Percentiles rank a stretch among this genome's conserved stretches.
Conservation (phyloP, 306 rosid genomes). For the Vigna angularis region DNA sequence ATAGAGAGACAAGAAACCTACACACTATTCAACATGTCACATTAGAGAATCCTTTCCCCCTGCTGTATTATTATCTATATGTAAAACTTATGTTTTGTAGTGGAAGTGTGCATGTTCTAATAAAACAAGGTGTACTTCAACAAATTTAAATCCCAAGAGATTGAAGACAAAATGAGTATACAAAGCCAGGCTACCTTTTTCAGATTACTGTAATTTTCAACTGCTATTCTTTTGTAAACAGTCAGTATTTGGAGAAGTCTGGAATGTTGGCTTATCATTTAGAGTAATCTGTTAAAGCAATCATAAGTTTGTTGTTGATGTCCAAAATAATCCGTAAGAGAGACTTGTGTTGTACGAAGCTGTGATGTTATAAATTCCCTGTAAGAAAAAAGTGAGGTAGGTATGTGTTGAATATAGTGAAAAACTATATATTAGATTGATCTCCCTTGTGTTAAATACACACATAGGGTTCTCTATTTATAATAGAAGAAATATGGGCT, state of each 20-base stretch:
- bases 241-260: not conserved
- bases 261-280: slow-evolving; percentile 24
- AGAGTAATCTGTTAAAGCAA: slow-evolving; percentile 29
- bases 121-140: not conserved
- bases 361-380: slow-evolving; percentile 5
- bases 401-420: too few species aligned
- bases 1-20: not conserved
- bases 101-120: slow-evolving; percentile 25
- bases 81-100: slow-evolving; percentile 3
- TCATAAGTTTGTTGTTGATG: not conserved
- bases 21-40: not conserved
- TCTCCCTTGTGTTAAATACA: too few species aligned
- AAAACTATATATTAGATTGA: too few species aligned
- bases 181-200: not conserved
- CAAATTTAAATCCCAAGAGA: not conserved
- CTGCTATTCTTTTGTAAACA: not conserved
- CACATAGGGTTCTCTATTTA: too few species aligned
- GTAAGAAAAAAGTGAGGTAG: not conserved
- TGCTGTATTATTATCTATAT: slow-evolving; percentile 11
- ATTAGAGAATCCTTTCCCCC: not conserved
- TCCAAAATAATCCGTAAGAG: not conserved
- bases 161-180: not conserved
- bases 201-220: not conserved
- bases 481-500: too few species aligned
- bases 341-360: not conserved